phyloP scores from a whole-genome alignment of 768 basidiomycete genomes.

The Naganishia antarctica region DNA sequence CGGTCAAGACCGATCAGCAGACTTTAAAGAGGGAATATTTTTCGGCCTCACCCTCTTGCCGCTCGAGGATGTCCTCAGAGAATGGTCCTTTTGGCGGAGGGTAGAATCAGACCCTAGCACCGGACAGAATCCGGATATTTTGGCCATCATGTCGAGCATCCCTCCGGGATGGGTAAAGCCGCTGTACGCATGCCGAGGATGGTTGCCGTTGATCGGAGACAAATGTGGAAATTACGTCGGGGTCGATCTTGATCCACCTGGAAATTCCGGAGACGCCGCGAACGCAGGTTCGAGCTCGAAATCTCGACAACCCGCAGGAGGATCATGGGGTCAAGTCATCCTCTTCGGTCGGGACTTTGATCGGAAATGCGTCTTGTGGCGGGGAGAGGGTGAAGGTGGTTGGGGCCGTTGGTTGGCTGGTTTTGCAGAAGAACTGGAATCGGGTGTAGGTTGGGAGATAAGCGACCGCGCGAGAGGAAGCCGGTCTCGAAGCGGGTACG shows the following conservation, averaged over 20 bases:
- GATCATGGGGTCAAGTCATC: slow-evolving; percentile 83
- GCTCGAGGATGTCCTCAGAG: slow-evolving; percentile 84
- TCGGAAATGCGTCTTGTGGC: slow-evolving; percentile 90
- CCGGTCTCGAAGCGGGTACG: slow-evolving; percentile 21
- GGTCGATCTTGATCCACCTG: slow-evolving; percentile 76
- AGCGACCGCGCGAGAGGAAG: slow-evolving; percentile 50
- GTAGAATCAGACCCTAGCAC: slow-evolving; percentile 83
- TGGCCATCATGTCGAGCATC: slow-evolving; percentile 76
- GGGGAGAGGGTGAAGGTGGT: slow-evolving; percentile 80
- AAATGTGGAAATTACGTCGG: slow-evolving; percentile 95
- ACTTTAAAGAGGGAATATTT: slow-evolving; percentile 71
- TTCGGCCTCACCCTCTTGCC: slow-evolving; percentile 91
- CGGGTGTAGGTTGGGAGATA: slow-evolving; percentile 79
- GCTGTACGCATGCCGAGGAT: slow-evolving; percentile 88
- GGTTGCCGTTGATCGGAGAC: slow-evolving; percentile 92
- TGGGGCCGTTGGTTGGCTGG: slow-evolving; percentile 92
- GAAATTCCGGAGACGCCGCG: slow-evolving; percentile 1
- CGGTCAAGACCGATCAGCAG: slow-evolving; percentile 86
- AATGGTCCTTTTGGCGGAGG: slow-evolving; percentile 94
- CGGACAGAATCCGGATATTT: slow-evolving; percentile 69
- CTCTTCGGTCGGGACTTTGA: slow-evolving; percentile 99
- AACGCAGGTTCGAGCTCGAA: neutral
- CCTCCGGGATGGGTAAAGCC: slow-evolving; percentile 82
- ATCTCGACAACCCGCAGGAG: slow-evolving; percentile 55
- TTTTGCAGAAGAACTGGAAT: slow-evolving; percentile 89